Percentiles rank a stretch among this genome's conserved stretches.
phyloP scores from a whole-genome alignment of 441 rosid species.

The Pelargonium citronellum region DNA sequence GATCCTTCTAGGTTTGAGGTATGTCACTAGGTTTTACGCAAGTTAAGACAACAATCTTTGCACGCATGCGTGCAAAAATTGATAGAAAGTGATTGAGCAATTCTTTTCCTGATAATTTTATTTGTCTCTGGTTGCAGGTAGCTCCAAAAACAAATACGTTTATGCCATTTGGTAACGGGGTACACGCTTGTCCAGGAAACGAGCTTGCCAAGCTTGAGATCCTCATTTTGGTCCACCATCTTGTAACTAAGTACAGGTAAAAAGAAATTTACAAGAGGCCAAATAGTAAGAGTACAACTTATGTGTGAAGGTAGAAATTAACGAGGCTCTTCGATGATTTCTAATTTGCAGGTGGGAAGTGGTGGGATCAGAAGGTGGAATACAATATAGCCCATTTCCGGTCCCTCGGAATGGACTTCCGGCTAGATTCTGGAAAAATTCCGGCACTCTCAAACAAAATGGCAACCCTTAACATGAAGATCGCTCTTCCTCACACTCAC shows the following conservation, averaged over 20 bases:
- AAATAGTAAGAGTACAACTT: background rate
- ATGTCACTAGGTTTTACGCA: slow-evolving; percentile 6
- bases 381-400: slow-evolving; percentile 83
- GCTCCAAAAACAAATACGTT: slow-evolving; percentile 71
- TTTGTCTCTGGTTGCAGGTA: slow-evolving; percentile 36
- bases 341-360: slow-evolving; percentile 62
- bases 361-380: slow-evolving; percentile 52
- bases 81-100: background rate
- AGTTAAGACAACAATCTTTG: background rate
- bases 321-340: slow-evolving; percentile 11
- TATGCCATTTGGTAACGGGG: slow-evolving; percentile 88
- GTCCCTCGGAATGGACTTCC: slow-evolving; percentile 71
- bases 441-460: slow-evolving; percentile 18
- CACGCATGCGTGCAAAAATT: background rate
- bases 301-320: background rate
- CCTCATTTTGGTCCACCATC: slow-evolving; percentile 66
- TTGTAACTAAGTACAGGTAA: slow-evolving; percentile 64
- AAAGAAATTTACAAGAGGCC: slow-evolving; percentile 14
- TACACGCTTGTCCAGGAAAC: slow-evolving; percentile 86
- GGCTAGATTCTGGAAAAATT: slow-evolving; percentile 52
- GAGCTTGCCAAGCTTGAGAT: slow-evolving; percentile 89
- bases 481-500: slow-evolving; percentile 1
- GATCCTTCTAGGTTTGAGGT: slow-evolving; percentile 93
- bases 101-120: background rate
- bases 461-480: slow-evolving; percentile 11